Percentiles rank a stretch among this genome's conserved stretches.
Evolutionary conservation across 139 green algal species (phyloP).

Genomic region (Diplosphaera chodatii): DNA sequence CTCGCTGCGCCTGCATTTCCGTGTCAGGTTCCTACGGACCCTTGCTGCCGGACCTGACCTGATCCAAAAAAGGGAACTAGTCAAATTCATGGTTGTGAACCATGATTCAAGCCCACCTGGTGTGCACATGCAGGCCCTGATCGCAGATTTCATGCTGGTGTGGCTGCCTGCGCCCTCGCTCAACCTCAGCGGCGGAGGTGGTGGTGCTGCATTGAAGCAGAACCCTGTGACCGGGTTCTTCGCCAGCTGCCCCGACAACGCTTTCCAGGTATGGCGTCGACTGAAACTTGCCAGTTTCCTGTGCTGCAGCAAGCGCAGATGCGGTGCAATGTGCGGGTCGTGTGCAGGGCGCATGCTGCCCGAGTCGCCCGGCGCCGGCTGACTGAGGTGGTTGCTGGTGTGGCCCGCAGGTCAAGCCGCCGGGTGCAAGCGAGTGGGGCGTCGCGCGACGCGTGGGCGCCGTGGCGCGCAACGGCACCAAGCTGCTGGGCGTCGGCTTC

Average conservation of each 20-base stretch:
- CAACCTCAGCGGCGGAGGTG: slow-evolving; percentile 27
- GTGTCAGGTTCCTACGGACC: too few species aligned
- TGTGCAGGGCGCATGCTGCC: too few species aligned
- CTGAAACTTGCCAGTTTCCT: too few species aligned
- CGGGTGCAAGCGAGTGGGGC: slow-evolving; percentile 51
- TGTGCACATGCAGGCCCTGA: neutral
- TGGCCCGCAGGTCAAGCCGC: slow-evolving; percentile 42
- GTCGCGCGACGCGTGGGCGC: slow-evolving; percentile 64
- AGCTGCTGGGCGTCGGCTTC: slow-evolving; percentile 82
- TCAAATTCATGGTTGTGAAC: too few species aligned
- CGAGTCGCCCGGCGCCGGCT: too few species aligned
- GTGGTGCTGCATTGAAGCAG: neutral
- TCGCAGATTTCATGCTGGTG: slow-evolving; percentile 95
- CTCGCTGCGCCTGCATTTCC: too few species aligned
- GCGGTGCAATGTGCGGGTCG: too few species aligned
- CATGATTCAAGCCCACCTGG: too few species aligned
- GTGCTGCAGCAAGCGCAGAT: too few species aligned
- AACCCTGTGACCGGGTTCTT: slow-evolving; percentile 49
- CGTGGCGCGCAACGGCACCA: slow-evolving; percentile 75
- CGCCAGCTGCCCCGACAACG: slow-evolving; percentile 86
- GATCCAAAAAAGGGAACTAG: too few species aligned
- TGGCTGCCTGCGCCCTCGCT: slow-evolving; percentile 91
- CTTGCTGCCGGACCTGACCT: too few species aligned
- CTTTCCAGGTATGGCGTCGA: slow-evolving; percentile 56
- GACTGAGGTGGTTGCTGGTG: too few species aligned